Percentiles rank a stretch among this genome's conserved stretches.
phyloP scores from a whole-genome alignment of 495 filamentous ascomycete genomes.

The Tuber magnatum region DNA sequence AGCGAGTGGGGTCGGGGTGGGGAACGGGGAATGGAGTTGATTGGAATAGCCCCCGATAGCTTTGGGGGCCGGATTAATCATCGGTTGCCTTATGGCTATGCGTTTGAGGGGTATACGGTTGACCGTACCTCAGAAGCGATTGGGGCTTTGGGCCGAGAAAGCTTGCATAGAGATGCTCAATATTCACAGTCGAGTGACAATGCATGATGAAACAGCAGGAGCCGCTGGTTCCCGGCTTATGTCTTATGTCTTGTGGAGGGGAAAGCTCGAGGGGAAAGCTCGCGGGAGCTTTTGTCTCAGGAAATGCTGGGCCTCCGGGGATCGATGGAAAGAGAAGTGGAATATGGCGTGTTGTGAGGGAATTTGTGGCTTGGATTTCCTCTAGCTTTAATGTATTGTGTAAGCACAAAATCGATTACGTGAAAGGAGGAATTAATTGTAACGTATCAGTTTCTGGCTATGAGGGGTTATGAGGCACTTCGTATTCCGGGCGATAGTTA shows the following conservation, averaged over 20 bases:
- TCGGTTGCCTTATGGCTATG: background rate
- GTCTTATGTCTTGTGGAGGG: background rate
- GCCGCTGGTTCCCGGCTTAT: background rate
- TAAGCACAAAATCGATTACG: background rate
- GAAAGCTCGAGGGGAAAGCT: background rate
- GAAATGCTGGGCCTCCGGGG: background rate
- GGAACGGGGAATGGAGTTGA: background rate
- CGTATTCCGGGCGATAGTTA: background rate
- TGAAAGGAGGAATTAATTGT: slow-evolving; percentile 3
- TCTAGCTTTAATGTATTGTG: background rate
- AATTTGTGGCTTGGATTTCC: background rate
- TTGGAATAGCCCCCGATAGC: background rate
- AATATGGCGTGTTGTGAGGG: background rate
- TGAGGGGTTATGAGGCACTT: background rate
- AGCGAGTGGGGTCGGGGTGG: background rate
- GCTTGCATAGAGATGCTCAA: background rate
- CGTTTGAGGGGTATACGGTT: background rate
- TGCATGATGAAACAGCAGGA: background rate
- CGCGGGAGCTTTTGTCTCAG: background rate
- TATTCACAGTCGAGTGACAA: background rate
- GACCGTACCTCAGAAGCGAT: background rate
- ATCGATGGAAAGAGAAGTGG: background rate
- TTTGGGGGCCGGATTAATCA: background rate
- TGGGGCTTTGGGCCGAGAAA: background rate
- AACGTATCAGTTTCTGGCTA: background rate